These are phyloP conservation scores for Eutrema yunnanense DNA, from an alignment of 345 rosid species.

Conservation along the genomic window DNA sequence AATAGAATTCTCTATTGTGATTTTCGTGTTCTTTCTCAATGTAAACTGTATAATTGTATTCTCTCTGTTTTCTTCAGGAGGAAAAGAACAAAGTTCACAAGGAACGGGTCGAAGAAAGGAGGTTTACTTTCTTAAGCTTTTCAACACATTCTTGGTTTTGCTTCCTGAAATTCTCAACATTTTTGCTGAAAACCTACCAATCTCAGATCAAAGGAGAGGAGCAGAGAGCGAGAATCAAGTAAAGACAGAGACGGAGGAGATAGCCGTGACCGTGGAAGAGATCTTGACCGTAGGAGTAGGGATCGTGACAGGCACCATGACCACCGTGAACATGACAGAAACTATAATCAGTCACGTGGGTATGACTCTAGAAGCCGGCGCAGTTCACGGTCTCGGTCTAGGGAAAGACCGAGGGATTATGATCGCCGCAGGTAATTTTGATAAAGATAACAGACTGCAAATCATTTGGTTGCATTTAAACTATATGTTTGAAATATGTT, in stretches of 20 bases:
- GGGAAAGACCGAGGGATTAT: conserved; percentile 72
- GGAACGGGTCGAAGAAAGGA: conserved; percentile 47
- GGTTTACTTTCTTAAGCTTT: conserved; percentile 14
- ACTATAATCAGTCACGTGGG: conserved; percentile 59
- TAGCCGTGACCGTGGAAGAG: conserved; percentile 75
- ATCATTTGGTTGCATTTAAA: not conserved
- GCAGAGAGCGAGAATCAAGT: conserved; percentile 61
- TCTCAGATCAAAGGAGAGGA: conserved; percentile 76
- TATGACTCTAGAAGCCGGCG: conserved; percentile 74
- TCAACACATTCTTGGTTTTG: not conserved
- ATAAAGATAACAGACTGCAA: not conserved
- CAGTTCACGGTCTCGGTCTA: conserved; percentile 82
- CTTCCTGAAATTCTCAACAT: not conserved
- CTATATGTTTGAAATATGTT: not conserved
- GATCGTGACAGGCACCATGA: conserved; percentile 81
- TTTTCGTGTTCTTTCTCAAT: not conserved
- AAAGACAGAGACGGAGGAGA: conserved; percentile 60
- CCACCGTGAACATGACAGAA: conserved; percentile 46
- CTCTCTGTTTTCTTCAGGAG: conserved; percentile 51
- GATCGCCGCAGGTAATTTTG: conserved; percentile 70
- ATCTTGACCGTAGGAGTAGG: conserved; percentile 78
- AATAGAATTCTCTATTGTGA: not conserved
- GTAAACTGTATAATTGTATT: not conserved
- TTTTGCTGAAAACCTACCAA: not conserved
- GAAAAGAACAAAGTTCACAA: conserved; percentile 68